Evolutionary conservation across 2,329 filamentous ascomycete genomes (phyloP).

Genomic region (Sphaerulina vaccinii): DNA sequence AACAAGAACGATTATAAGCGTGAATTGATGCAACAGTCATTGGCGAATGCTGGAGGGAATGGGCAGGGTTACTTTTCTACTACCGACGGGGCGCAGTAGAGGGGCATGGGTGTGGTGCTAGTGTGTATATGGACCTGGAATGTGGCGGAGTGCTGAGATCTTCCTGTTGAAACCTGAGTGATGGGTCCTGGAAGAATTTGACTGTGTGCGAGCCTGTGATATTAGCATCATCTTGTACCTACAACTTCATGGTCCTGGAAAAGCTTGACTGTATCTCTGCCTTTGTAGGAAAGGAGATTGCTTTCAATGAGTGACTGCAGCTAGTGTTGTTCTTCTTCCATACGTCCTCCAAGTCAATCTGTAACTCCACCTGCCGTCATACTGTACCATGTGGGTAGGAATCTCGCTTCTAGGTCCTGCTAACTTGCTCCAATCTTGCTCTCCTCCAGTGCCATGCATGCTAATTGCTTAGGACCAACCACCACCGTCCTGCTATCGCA

Average conservation of each 20-base stretch:
- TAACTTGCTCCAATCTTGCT: neutral
- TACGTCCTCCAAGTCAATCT: neutral
- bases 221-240: neutral
- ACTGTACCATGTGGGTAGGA: neutral
- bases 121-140: neutral
- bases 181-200: neutral
- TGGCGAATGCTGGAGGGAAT: slow-evolving; percentile 13
- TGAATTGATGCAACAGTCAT: slow-evolving; percentile 31
- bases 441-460: neutral
- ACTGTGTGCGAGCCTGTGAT: neutral
- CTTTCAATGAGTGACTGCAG: slow-evolving; percentile 29
- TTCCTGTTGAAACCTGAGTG: neutral
- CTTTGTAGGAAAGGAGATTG: neutral
- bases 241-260: neutral
- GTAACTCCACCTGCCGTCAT: neutral
- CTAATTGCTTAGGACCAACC: neutral
- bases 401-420: neutral
- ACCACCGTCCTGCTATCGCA: neutral
- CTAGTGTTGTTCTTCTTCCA: slow-evolving; percentile 13
- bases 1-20: slow-evolving; percentile 35
- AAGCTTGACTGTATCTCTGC: neutral
- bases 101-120: neutral
- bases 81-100: slow-evolving; percentile 12
- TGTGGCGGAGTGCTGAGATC: neutral
- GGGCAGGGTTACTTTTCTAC: slow-evolving; percentile 13